Conservation (phyloP, 1,284 basidiomycete species). For the Ustanciosporium gigantosporum region DNA sequence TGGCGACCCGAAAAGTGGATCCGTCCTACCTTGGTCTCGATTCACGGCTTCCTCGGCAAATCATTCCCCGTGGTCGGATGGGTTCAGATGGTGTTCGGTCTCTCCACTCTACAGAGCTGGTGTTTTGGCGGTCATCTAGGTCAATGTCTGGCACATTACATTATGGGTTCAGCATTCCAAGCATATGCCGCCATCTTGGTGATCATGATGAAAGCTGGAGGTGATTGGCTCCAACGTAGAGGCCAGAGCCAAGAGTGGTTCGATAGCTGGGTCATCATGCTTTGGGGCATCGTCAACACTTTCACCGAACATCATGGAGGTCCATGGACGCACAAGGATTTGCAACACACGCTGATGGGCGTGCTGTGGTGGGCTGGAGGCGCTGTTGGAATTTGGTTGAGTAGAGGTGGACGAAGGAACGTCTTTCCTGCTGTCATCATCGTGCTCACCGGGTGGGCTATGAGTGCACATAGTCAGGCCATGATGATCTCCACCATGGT, state of each 20-base stretch:
- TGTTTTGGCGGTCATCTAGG: conserved; percentile 74
- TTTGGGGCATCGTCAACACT: conserved; percentile 83
- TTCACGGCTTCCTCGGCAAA: conserved; percentile 82
- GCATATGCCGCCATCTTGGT: conserved; percentile 83
- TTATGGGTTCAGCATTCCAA: conserved; percentile 64
- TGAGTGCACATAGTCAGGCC: conserved; percentile 86
- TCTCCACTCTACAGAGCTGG: conserved; percentile 57
- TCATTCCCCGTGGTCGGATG: conserved; percentile 81
- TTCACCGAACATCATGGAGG: conserved; percentile 73
- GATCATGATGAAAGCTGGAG: conserved; percentile 79
- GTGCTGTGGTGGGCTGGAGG: conserved; percentile 82
- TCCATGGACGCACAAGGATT: conserved; percentile 76
- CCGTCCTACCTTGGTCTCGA: conserved; percentile 73
- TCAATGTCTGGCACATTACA: conserved; percentile 71
- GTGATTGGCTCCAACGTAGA: conserved; percentile 72
- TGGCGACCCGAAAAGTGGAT: conserved; percentile 69
- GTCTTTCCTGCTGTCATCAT: conserved; percentile 83
- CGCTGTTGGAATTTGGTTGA: conserved; percentile 80
- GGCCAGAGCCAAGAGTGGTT: conserved; percentile 77
- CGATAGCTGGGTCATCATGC: conserved; percentile 84
- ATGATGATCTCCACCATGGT: conserved; percentile 68
- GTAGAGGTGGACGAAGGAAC: conserved; percentile 80
- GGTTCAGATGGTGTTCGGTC: conserved; percentile 55
- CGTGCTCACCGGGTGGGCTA: conserved; percentile 76
- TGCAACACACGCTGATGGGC: conserved; percentile 79